Conservation (phyloP, 768 basidiomycete species). For the Tylopilus vinaceipallidus region DNA sequence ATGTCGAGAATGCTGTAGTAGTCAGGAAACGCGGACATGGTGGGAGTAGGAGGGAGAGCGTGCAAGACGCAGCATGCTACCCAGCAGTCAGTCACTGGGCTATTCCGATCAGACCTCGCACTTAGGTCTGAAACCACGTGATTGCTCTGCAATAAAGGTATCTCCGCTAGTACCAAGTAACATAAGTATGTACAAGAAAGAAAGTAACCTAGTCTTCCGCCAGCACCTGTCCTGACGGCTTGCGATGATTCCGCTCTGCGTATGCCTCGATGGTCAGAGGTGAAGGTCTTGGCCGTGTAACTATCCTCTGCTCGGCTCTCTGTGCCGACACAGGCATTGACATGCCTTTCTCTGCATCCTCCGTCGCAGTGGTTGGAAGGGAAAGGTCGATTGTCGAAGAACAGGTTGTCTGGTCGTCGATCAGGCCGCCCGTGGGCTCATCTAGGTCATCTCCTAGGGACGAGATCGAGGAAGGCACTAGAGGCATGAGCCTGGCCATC, state of each 20-base stretch:
- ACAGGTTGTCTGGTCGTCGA: slow-evolving; percentile 6
- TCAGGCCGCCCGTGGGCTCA: background rate
- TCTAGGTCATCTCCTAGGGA: slow-evolving; percentile 1
- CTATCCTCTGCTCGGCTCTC: slow-evolving; percentile 21
- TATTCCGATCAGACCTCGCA: slow-evolving; percentile 1
- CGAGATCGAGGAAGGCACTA: background rate
- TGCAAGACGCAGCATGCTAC: slow-evolving; percentile 10
- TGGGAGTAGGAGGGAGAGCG: slow-evolving; percentile 20
- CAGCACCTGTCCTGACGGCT: slow-evolving; percentile 12
- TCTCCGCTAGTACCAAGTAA: background rate
- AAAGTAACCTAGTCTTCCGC: slow-evolving; percentile 13
- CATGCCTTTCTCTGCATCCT: slow-evolving; percentile 23
- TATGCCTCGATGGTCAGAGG: slow-evolving; percentile 30
- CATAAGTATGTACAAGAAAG: background rate
- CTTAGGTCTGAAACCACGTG: slow-evolving; percentile 16
- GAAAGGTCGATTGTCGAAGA: slow-evolving; percentile 23
- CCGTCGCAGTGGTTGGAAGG: slow-evolving; percentile 10
- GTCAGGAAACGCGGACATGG: slow-evolving; percentile 77
- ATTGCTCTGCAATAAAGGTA: slow-evolving; percentile 9
- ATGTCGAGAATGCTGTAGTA: slow-evolving; percentile 69
- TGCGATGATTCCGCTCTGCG: slow-evolving; percentile 3
- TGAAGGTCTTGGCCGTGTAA: slow-evolving; percentile 44
- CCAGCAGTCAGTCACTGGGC: background rate
- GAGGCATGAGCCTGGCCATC: background rate
- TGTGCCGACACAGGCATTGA: slow-evolving; percentile 21